Conservation (phyloP, 23 red algal genomes). For the Gracilaria vermiculophylla region DNA sequence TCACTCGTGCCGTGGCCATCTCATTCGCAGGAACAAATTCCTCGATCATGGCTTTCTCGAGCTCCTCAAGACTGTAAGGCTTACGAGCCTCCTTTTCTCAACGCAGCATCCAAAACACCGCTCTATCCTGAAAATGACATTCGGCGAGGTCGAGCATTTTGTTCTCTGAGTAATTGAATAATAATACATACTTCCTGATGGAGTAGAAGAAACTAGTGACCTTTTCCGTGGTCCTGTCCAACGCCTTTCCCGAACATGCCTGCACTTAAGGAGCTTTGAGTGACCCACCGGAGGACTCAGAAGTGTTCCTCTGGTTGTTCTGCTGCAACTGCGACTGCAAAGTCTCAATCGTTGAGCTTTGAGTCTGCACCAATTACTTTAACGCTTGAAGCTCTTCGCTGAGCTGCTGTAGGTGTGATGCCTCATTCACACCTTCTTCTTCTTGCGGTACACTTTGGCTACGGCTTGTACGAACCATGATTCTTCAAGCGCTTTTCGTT, state of each 20-base stretch:
- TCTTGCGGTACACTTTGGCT: too few relatives aligned
- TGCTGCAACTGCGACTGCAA: too few relatives aligned
- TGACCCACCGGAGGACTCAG: too few relatives aligned
- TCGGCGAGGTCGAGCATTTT: conserved; percentile 6
- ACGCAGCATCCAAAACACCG: conserved; percentile 14
- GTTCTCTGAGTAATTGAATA: conserved; percentile 19
- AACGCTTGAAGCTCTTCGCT: too few relatives aligned
- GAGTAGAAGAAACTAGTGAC: neutral
- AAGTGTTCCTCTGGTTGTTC: neutral
- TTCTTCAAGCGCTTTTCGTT: too few relatives aligned
- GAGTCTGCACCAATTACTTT: too few relatives aligned
- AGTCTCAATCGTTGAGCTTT: too few relatives aligned
- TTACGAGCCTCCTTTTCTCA: conserved; percentile 8
- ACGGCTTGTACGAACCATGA: too few relatives aligned
- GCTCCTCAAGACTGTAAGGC: conserved; percentile 4
- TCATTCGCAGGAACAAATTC: conserved; percentile 28
- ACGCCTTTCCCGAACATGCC: neutral
- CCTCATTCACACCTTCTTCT: too few relatives aligned
- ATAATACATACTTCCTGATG: neutral
- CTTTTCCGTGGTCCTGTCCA: neutral
- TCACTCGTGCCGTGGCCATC: neutral
- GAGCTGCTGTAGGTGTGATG: too few relatives aligned
- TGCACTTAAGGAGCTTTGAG: neutral
- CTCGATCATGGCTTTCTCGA: conserved; percentile 25
- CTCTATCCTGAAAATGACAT: conserved; percentile 13